Evolutionary conservation across 2,329 filamentous ascomycete genomes (phyloP).

Genomic region (Claviceps purpurea): DNA sequence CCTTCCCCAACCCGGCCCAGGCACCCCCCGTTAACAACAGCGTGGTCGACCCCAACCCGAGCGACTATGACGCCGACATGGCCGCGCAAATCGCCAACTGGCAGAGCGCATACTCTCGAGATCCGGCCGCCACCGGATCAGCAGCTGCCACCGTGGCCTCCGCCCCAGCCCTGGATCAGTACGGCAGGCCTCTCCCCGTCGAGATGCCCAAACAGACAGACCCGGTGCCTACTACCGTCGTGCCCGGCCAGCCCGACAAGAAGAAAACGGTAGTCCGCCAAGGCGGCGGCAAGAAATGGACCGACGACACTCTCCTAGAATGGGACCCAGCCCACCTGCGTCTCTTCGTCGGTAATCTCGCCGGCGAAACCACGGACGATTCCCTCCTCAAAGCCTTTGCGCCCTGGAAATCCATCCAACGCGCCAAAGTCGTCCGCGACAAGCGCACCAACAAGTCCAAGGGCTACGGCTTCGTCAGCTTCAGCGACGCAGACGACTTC

Average conservation of each 20-base stretch:
- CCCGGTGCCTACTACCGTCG: constrained; percentile 25
- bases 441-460: constrained; percentile 94
- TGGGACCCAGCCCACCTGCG: constrained; percentile 94
- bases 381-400: constrained; percentile 88
- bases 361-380: constrained; percentile 94
- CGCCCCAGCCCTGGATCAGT: constrained; percentile 17
- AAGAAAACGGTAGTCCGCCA: constrained; percentile 79
- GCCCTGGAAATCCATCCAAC: constrained; percentile 76
- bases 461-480: constrained; percentile 93
- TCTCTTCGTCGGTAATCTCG: constrained; percentile 91
- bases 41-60: constrained; percentile 20
- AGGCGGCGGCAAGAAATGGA: constrained; percentile 88
- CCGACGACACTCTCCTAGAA: constrained; percentile 75
- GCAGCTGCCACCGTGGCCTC: constrained; percentile 13
- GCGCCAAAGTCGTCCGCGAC: constrained; percentile 86
- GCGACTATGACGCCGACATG: constrained; percentile 56
- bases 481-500: constrained; percentile 89
- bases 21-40: constrained; percentile 13
- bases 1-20: constrained; percentile 54
- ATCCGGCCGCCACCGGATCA: constrained; percentile 12
- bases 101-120: constrained; percentile 68
- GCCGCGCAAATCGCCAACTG: constrained; percentile 89
- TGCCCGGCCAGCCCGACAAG: constrained; percentile 42
- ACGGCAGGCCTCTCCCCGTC: constrained; percentile 18
- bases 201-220: constrained; percentile 16